These are phyloP conservation scores for Halophytophthora batemanensis DNA, from an alignment of 352 stramenopile genomes.

Conservation along the genomic window DNA sequence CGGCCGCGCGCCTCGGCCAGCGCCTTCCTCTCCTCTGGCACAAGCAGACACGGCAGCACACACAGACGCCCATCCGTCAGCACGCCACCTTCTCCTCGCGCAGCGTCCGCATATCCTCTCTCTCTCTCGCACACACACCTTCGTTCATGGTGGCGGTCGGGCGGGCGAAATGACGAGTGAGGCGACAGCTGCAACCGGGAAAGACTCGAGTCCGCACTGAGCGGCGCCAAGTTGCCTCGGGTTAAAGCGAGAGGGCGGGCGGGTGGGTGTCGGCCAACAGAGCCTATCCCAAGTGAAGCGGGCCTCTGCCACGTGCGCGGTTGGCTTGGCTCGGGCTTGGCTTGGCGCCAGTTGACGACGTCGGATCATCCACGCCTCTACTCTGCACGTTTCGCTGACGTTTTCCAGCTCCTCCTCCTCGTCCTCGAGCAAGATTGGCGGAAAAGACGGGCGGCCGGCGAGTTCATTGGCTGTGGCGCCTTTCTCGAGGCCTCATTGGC, in stretches of 20 bases:
- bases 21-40: constrained; percentile 47
- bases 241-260: too few species aligned
- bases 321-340: too few species aligned
- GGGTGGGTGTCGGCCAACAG: too few species aligned
- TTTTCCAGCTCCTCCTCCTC: background rate
- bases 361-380: too few species aligned
- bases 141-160: constrained; percentile 19
- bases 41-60: too few species aligned
- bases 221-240: too few species aligned
- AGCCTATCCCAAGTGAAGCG: too few species aligned
- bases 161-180: constrained; percentile 1
- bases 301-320: too few species aligned
- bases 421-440: background rate
- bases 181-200: background rate
- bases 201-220: background rate
- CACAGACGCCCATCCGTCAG: background rate
- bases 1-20: constrained; percentile 44
- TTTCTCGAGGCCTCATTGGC: background rate
- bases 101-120: too few species aligned
- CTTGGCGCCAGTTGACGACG: too few species aligned
- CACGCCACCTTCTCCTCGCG: background rate
- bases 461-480: background rate
- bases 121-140: constrained; percentile 4
- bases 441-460: background rate
- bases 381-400: too few species aligned